A percentile compares a stretch with the other conserved stretches of the same genome.
Evolutionary conservation across 495 filamentous ascomycete species (phyloP).

Genomic region (Tuber melanosporum): DNA sequence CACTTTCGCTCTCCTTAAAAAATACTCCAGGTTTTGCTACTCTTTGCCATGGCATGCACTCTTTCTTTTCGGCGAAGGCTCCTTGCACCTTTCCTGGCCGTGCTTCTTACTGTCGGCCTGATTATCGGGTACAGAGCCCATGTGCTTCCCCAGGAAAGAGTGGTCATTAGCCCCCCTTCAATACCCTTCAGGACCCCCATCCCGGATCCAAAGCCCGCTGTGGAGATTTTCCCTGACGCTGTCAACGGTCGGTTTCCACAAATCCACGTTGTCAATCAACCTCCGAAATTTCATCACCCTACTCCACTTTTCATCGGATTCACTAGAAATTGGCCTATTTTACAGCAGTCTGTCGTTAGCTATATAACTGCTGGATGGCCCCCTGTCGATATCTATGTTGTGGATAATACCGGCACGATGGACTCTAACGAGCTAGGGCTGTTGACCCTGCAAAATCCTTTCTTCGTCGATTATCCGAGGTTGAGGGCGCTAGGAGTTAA

Average conservation of each 20-base stretch:
- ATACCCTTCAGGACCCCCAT: not conserved
- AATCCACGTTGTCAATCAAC: conserved; percentile 8
- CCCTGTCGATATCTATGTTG: conserved; percentile 53
- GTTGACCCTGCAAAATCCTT: conserved; percentile 56
- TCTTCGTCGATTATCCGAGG: conserved; percentile 54
- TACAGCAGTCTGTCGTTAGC: conserved; percentile 54
- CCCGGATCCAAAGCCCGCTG: conserved; percentile 3
- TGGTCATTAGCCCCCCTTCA: not conserved
- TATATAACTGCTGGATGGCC: conserved; percentile 61
- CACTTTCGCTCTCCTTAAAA: not conserved
- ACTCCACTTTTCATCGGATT: conserved; percentile 58
- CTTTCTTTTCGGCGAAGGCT: not conserved
- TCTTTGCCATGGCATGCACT: not conserved
- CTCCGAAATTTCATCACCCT: conserved; percentile 16
- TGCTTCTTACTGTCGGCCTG: not conserved
- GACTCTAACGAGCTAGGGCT: conserved; percentile 50
- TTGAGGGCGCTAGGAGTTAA: conserved; percentile 46
- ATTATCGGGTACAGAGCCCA: not conserved
- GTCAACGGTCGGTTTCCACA: conserved; percentile 4
- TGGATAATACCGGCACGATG: conserved; percentile 61
- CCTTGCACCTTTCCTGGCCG: not conserved
- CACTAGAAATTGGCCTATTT: conserved; percentile 54
- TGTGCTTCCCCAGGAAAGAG: not conserved
- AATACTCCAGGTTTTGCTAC: not conserved
- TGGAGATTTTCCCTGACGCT: conserved; percentile 15